Evolutionary conservation across 1,284 basidiomycete species (phyloP).

Genomic region (Bondarzewia mesenterica): DNA sequence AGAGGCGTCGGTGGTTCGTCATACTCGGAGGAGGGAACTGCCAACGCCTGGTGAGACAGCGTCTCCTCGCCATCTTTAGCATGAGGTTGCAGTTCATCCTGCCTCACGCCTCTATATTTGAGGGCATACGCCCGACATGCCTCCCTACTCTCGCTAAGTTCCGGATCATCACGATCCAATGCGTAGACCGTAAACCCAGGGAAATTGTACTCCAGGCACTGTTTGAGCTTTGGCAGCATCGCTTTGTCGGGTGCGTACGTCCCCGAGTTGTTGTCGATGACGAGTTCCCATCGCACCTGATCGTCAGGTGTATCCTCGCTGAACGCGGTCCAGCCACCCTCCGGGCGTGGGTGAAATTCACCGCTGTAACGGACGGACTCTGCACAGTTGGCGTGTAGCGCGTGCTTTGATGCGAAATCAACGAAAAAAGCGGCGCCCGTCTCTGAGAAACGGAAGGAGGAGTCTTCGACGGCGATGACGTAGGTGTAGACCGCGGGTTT

Average conservation of each 20-base stretch:
- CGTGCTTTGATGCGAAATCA: constrained; percentile 69
- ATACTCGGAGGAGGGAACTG: not conserved
- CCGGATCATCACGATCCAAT: constrained; percentile 50
- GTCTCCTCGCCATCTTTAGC: constrained; percentile 44
- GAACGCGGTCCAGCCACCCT: constrained; percentile 60
- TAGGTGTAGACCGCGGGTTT: constrained; percentile 77
- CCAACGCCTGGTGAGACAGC: constrained; percentile 22
- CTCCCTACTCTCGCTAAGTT: constrained; percentile 47
- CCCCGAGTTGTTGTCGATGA: constrained; percentile 72
- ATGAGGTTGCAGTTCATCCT: constrained; percentile 58
- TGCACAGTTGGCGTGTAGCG: constrained; percentile 33
- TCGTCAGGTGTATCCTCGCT: constrained; percentile 43
- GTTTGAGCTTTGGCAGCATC: constrained; percentile 46
- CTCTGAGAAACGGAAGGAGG: constrained; percentile 69
- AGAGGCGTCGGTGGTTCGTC: not conserved
- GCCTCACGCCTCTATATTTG: constrained; percentile 42
- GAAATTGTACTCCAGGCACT: constrained; percentile 62
- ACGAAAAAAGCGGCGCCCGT: constrained; percentile 77
- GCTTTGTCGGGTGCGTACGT: constrained; percentile 61
- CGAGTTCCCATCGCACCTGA: constrained; percentile 58
- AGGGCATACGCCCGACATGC: constrained; percentile 60
- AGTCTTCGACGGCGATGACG: constrained; percentile 60
- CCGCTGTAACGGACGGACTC: constrained; percentile 58
- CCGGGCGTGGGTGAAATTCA: constrained; percentile 71
- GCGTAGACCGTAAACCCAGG: constrained; percentile 51